Evolutionary conservation across 2,329 filamentous ascomycete genomes (phyloP), one percentile per base, ranked within the genome.

Genomic region (Xylaria sp.): DNA sequence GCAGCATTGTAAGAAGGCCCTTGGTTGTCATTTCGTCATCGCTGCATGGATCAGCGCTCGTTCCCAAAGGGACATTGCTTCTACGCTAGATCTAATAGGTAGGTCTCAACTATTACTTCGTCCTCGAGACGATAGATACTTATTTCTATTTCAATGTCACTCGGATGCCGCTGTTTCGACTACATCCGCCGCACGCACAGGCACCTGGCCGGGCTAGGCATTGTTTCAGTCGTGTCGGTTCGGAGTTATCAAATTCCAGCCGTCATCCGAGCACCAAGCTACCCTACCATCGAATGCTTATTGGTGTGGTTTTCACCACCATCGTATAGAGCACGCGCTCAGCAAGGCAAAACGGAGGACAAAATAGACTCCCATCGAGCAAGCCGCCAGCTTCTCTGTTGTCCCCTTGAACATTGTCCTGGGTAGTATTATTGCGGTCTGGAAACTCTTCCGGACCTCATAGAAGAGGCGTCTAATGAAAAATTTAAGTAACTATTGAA

Each of bases 181-280:
- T 47, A 19, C 48, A 60, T 14, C 19, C 19, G 21, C n/a, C 42
- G 32, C 32, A 34, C 2, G 12, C 47, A 5, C 19, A 60, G 27
- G 24, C n/a, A 48, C 27, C 47, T 27, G 24, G 19, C 50, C 50
- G 17, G 27, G 36, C 36, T 66, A 11, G 53, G 32, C 8, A 51
- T 57, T 42, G 30, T 24, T 21, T 30, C 45, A 30, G 39, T 34
- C n/a, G 54, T 39, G 9, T 63, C 21, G 50, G 55, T 27, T 60
- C 61, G 50, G 60, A 50, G 36, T 19, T 54, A 67, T 17, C 17
- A 64, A 34, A 39, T 47, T 48, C 60, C 47, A 64, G 17, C 53
- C 7, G 39, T 19, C 47, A 54, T n/a, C 54, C 47, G 27, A 21
- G 34, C 45, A 42, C n/a, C 19, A 56, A 57, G 12, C 19, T 42